A percentile compares a stretch with the other conserved stretches of the same genome.
Evolutionary conservation across 257 asterid species (phyloP).

Genomic region (Thymus quinquecostatus): DNA sequence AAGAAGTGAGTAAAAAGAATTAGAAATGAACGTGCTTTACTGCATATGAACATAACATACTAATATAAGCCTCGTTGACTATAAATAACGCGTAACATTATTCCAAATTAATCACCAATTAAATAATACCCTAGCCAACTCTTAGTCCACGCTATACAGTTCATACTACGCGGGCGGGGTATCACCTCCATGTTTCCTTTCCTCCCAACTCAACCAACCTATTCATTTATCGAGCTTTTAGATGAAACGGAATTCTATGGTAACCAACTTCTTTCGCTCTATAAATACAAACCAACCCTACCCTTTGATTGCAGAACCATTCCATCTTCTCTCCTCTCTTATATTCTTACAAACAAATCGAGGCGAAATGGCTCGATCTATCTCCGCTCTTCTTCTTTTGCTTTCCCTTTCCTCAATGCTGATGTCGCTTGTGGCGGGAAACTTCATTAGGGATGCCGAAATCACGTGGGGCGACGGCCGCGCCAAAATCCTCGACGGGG

Average conservation of each 20-base stretch:
- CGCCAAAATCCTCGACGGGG: conserved; percentile 49
- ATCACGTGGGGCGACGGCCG: conserved; percentile 57
- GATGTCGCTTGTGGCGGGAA: conserved; percentile 24
- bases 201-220: not conserved
- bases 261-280: no score
- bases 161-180: not conserved
- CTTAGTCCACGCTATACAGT: conserved; percentile 7
- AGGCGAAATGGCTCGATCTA: conserved; percentile 20
- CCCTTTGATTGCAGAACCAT: not conserved
- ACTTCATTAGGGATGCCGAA: conserved; percentile 48
- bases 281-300: not conserved
- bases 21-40: no score
- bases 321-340: no score
- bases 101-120: not conserved
- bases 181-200: not conserved
- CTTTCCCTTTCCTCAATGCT: not conserved
- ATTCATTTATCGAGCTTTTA: no score
- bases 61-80: no score
- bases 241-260: no score
- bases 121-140: not conserved
- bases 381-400: no score
- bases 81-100: conserved; percentile 3
- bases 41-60: no score
- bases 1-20: no score
- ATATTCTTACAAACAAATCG: not conserved